Base-by-base conservation (phyloP, 1,139 yeast species). In the Candida glucosophila region DNA sequence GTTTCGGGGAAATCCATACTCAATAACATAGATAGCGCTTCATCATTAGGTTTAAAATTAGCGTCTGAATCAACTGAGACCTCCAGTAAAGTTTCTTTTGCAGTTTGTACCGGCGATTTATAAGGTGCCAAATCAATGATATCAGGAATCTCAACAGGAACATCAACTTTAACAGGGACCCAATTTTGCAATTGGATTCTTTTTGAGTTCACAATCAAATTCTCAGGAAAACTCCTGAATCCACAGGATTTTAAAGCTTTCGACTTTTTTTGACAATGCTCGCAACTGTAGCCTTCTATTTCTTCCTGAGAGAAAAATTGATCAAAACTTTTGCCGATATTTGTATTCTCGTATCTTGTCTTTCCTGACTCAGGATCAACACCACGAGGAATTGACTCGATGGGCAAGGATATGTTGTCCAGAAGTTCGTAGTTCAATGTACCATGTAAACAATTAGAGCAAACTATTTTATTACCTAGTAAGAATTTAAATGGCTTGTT, bases 1-100 rank as follows among this genome's bases (percentile, higher is more conserved):
- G 67, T 66, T 29, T 68, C 71, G 1, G 90, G 73, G 49, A 90
- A 90, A n/a, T 98, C 98, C 95, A 88, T 90, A 15, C 71, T 72
- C 30, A 61, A 49, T 14, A 92, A 65, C 33, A 67, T 65, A 5
- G 58, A 52, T 37, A 85, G 39, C 0, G 74, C 73, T 1, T 58
- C 69, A 19, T 55, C 57, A 39, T 83, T 67, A 4, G 94, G 78
- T 2, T 31, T 43, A 39, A 78, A 81, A n/a, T n/a, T n/a, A n/a
- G n/a, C n/a, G n/a, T 24, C 29, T 7, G 7, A 7, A 5, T 37
- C 37, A 1, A 29, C 39, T 0, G 34, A 30, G 5, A 48, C 56
- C 4, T 38, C 45, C 5, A 29, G 24, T n/a, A 12, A 9, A 10
- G 7, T 14, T 3, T 48, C 54, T 8, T 19, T 22, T 8, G 17